A percentile compares a stretch with the other conserved stretches of the same genome.
Conservation (phyloP, 2,329 filamentous ascomycete species). For the Phyllosticta paracitricarpa region DNA sequence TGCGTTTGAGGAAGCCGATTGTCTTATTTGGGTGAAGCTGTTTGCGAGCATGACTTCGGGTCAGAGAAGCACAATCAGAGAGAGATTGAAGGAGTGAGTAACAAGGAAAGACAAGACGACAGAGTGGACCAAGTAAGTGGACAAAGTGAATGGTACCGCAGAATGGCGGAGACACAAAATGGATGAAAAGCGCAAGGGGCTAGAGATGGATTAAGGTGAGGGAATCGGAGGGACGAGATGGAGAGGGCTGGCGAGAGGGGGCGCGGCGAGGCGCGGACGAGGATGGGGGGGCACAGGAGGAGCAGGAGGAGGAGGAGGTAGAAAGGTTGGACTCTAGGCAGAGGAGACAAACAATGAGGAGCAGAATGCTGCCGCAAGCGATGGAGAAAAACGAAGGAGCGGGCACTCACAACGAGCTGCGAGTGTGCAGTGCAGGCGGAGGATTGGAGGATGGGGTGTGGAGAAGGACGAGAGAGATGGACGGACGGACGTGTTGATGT, state of each 20-base stretch:
- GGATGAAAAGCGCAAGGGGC: slow-evolving; percentile 9
- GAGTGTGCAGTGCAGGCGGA: background rate
- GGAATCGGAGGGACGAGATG: slow-evolving; percentile 16
- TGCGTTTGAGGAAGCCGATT: slow-evolving; percentile 19
- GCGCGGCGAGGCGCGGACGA: slow-evolving; percentile 7
- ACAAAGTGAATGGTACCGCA: background rate
- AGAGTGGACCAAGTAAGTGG: slow-evolving; percentile 17
- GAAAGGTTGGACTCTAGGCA: slow-evolving; percentile 11
- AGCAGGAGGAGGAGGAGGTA: slow-evolving; percentile 20
- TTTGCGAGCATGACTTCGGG: slow-evolving; percentile 32
- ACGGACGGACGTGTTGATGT: background rate
- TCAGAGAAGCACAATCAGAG: slow-evolving; percentile 27
- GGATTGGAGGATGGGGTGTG: slow-evolving; percentile 4
- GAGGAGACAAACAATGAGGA: slow-evolving; percentile 11
- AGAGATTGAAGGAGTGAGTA: background rate
- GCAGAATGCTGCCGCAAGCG: slow-evolving; percentile 8
- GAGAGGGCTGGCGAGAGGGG: slow-evolving; percentile 7
- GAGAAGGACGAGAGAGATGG: slow-evolving; percentile 3
- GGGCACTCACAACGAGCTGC: slow-evolving; percentile 10
- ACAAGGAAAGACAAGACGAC: slow-evolving; percentile 21
- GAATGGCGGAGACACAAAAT: background rate
- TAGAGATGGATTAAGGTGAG: slow-evolving; percentile 8
- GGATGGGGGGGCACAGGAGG: slow-evolving; percentile 10
- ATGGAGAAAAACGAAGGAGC: slow-evolving; percentile 14
- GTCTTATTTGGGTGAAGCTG: slow-evolving; percentile 23